Conservation (phyloP, 1,284 basidiomycete species). For the Melampsora medusae region DNA sequence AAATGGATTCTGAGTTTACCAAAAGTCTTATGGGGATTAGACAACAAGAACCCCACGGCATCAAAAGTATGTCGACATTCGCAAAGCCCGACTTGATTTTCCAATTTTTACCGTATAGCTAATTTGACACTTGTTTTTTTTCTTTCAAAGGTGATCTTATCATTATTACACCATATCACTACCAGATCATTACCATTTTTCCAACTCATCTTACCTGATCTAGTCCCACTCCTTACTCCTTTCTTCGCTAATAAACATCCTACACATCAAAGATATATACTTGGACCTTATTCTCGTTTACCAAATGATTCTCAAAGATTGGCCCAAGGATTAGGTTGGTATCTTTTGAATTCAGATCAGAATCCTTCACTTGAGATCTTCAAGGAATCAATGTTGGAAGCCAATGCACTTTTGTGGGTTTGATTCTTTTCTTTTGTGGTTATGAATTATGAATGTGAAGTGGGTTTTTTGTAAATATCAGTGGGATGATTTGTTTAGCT, state of each 20-base stretch:
- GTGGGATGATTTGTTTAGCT: no score
- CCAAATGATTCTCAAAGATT: conserved; percentile 10
- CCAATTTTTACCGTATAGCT: no score
- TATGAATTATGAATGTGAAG: no score
- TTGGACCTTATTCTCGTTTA: conserved; percentile 32
- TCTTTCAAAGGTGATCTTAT: conserved; percentile 13
- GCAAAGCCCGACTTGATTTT: no score
- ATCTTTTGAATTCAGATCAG: conserved; percentile 12
- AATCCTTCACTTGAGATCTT: background rate
- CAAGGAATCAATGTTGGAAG: background rate
- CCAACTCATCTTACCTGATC: background rate
- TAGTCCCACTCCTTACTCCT: conserved; percentile 14
- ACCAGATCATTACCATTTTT: conserved; percentile 30
- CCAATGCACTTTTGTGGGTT: background rate
- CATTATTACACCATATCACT: conserved; percentile 24
- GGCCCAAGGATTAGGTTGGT: conserved; percentile 24
- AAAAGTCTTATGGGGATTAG: conserved; percentile 37
- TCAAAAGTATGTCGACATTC: conserved; percentile 17
- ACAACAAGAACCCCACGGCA: conserved; percentile 15
- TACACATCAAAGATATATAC: background rate
- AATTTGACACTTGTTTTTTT: background rate
- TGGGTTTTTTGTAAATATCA: no score
- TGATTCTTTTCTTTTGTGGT: background rate
- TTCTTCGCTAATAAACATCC: conserved; percentile 29
- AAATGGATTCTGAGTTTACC: conserved; percentile 38